Percentiles rank a stretch among this genome's conserved stretches.
Conservation (phyloP, 352 stramenopile genomes). For the Globisporangium cylindrosporum region DNA sequence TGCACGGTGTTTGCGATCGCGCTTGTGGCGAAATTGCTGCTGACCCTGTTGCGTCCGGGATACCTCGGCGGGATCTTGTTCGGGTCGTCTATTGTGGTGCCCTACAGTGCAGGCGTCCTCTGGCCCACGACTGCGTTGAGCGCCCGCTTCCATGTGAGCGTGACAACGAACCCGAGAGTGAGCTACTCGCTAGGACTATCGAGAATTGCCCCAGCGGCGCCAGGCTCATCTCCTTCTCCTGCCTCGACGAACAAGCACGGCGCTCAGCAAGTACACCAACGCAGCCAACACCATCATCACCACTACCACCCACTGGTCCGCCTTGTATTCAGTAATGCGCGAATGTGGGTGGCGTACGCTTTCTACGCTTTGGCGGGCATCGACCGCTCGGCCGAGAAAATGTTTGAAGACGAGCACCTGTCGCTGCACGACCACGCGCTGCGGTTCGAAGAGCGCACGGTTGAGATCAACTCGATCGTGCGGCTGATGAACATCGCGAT, state of each 20-base stretch:
- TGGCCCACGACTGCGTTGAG: constrained; percentile 20
- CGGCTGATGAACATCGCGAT: constrained; percentile 44
- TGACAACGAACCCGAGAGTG: neutral
- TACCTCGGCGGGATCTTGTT: constrained; percentile 8
- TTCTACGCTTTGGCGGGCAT: constrained; percentile 9
- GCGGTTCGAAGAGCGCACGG: constrained; percentile 16
- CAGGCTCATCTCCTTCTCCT: neutral
- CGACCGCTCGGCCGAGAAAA: constrained; percentile 8
- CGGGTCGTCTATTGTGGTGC: constrained; percentile 11
- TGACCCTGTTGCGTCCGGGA: constrained; percentile 5
- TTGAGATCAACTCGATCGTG: constrained; percentile 25
- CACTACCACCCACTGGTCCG: neutral
- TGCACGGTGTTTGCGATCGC: constrained; percentile 8
- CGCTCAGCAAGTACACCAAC: neutral
- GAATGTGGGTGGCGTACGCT: neutral
- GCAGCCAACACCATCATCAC: neutral
- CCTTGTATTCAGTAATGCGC: neutral
- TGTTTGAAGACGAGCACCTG: neutral
- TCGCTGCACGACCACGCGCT: constrained; percentile 11
- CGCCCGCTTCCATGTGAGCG: constrained; percentile 4
- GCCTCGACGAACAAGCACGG: neutral
- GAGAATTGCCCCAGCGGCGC: neutral
- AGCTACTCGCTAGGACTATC: neutral
- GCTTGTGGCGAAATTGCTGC: constrained; percentile 7
- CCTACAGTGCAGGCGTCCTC: constrained; percentile 16